Evolutionary conservation across 345 rosid genomes (phyloP), one percentile per base, ranked within the genome.

Genomic region (Geranium brycei): DNA sequence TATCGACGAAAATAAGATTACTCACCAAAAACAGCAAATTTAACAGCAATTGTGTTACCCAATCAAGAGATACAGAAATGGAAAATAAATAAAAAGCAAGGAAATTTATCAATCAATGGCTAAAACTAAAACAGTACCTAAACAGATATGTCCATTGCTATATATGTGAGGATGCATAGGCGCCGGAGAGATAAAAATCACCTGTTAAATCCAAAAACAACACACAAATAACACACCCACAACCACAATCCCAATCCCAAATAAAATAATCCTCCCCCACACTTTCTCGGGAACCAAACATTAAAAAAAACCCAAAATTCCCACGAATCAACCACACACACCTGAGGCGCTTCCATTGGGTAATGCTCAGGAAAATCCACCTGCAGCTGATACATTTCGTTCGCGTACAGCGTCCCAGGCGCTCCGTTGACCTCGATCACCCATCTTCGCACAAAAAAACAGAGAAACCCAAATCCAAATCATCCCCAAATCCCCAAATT

Each of bases 331-430:
- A 18, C 1, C 19, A 90, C 97, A 2, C 59, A 11, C 19, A 90
- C 97, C 91, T 93, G 99, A 2, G 97, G 99, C 0, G 99, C 92
- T 77, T 95, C 99, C 97, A 91, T 95, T 8, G 99, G 99, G 68
- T 95, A 95, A 72, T 87, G 92, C 70, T 88, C 99, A 7, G 99
- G 96, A 61, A 95, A 95, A 79, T 95, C 99, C 66, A 88, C 99
- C 80, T 95, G 99, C 75, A 95, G 95, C 74, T 91, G 96, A 75
- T 85, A 95, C 1, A 82, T 87, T 59, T 95, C 99, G 58, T 85
- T 85, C 1, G 89, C 80, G 51, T 95, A 95, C 1, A 95, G 78
- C 62, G 99, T 88, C 38, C 89, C 97, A 1, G 91, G 81, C 60
- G 91, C 97, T 77, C 97, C 99, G 63, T 72, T 82, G 5, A 87